Evolutionary conservation across 305 asterid species (phyloP).

Genomic region (Solanum aculeatissimum): DNA sequence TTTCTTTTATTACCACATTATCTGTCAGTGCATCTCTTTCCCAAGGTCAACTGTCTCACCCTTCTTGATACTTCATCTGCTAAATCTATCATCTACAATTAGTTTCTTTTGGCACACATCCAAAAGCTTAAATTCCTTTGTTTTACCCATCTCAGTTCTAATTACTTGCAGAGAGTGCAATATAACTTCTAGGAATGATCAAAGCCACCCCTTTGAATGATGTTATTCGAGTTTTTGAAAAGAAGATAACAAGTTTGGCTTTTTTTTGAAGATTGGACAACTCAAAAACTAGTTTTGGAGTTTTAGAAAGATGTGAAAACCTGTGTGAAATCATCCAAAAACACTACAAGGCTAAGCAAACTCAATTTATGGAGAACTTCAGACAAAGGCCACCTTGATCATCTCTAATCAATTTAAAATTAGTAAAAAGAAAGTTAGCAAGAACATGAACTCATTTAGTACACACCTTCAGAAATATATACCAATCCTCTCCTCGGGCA

Average conservation of each 20-base stretch:
- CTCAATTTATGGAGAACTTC: not conserved
- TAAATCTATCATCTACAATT: not conserved
- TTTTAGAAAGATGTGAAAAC: not conserved
- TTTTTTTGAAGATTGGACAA: not conserved
- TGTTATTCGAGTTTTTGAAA: not conserved
- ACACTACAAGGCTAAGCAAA: not conserved
- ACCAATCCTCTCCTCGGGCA: slow-evolving; percentile 81
- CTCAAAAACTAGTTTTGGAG: not conserved
- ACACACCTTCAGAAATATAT: slow-evolving; percentile 58
- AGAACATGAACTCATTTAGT: not conserved
- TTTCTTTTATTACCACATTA: not conserved
- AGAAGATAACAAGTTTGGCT: not conserved
- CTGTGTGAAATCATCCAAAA: not conserved
- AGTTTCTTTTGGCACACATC: not conserved
- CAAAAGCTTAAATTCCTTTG: not conserved
- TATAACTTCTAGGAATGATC: not conserved
- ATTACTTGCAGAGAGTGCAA: not conserved
- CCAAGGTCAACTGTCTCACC: not conserved
- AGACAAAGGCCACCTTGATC: not conserved
- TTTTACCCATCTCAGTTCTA: not conserved
- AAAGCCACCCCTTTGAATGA: not conserved
- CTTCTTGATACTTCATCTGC: not conserved
- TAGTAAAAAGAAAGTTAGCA: not conserved
- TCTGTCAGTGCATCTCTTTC: not conserved
- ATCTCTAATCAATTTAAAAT: not conserved